These are phyloP conservation scores for Ophiocordyceps unilateralis DNA, from an alignment of 2,329 filamentous ascomycete genomes.

Conservation along the genomic window DNA sequence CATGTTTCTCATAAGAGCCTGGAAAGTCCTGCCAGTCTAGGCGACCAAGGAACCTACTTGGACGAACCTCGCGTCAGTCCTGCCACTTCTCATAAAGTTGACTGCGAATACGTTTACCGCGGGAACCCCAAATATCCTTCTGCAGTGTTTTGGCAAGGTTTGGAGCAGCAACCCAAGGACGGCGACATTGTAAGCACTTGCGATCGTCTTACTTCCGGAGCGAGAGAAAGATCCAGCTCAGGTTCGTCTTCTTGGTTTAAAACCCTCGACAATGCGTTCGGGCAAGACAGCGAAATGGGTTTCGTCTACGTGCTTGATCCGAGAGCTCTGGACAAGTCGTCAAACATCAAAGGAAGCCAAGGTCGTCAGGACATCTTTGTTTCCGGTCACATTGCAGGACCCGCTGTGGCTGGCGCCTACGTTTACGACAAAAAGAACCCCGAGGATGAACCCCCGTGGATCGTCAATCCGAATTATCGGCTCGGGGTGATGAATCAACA, in stretches of 20 bases:
- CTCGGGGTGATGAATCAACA: no score
- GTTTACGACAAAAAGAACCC: not conserved
- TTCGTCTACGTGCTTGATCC: not conserved
- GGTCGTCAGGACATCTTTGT: no score
- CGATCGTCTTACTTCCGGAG: not conserved
- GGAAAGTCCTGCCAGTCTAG: not conserved
- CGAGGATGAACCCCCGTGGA: not conserved
- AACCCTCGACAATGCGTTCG: not conserved
- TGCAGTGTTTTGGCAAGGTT: not conserved
- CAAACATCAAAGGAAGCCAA: no score
- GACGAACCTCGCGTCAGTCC: no score
- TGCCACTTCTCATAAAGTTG: not conserved
- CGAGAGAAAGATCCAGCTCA: no score
- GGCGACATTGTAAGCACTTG: not conserved
- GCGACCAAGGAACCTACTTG: not conserved
- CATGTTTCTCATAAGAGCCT: not conserved
- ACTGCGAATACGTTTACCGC: not conserved
- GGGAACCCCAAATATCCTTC: not conserved
- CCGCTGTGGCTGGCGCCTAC: not conserved
- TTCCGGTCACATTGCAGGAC: not conserved
- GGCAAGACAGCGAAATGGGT: not conserved
- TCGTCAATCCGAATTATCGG: not conserved
- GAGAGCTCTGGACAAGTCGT: not conserved
- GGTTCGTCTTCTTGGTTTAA: not conserved
- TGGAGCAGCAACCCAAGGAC: not conserved